Evolutionary conservation across 2,329 filamentous ascomycete species (phyloP), one percentile per base, ranked within the genome.

Genomic region (Berkeleyomyces basicola): DNA sequence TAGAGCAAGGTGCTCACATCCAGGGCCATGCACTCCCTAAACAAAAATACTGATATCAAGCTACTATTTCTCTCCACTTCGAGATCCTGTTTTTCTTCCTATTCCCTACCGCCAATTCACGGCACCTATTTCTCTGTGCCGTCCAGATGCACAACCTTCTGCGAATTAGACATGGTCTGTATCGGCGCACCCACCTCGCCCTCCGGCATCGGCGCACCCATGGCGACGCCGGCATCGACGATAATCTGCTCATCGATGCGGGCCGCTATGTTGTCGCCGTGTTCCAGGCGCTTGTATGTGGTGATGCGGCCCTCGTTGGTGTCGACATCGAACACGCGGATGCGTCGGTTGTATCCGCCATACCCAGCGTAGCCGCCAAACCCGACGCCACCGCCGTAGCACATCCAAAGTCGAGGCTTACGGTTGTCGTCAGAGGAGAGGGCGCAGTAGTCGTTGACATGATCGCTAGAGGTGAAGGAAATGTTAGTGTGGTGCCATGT

Each of bases 301-400:
- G 82, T 84, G 67, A 99, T 91, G 57, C 89, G 82, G 6, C 87
- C 92, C 65, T 88, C 84, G 70, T 95, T 95, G 74, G 91, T 88
- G 72, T 99, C 92, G 59, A 99, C 83, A 68, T 97, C 92, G 71
- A 93, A 99, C 51, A 99, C 81, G 58, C 93, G 82, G 61, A 96
- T 80, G 39, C 90, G 84, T 36, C 93, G 86, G 69, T 91, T 80
- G 71, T 87, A 97, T 3, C 86, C 87, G 49, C 85, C 85, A 71
- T 96, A 97, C 4, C 92, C 91, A 23, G 87, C 93, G 71, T 99
- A 99, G 0, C 93, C 93, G 62, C 93, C 93, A 69, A 99, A 96
- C 1, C 93, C 93, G 37, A 85, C 83, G 36, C 88, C 93, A 40
- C 93, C 93, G 7, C 85, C 92, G 73, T 97, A 97, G 77, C 93